A percentile compares a stretch with the other conserved stretches of the same genome.
Conservation (phyloP, 768 basidiomycete genomes). For the Megacollybia marginata region DNA sequence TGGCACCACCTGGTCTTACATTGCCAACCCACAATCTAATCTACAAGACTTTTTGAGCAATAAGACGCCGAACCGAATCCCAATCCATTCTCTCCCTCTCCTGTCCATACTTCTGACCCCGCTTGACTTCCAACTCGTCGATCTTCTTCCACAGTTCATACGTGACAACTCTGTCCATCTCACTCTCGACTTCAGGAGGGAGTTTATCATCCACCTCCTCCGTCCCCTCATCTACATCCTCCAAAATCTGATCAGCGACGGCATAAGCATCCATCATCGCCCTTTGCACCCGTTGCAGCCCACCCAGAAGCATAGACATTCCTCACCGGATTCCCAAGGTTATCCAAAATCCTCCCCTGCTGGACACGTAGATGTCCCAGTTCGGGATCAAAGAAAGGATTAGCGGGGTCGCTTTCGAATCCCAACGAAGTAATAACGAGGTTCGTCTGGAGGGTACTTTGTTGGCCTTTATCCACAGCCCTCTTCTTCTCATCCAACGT, state of each 20-base stretch:
- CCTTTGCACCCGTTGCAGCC: slow-evolving; percentile 86
- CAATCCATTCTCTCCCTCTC: background rate
- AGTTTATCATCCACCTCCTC: background rate
- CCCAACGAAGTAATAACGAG: slow-evolving; percentile 86
- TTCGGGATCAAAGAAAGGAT: slow-evolving; percentile 51
- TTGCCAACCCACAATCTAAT: no score
- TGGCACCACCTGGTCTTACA: no score
- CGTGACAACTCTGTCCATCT: background rate
- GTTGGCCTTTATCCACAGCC: slow-evolving; percentile 49
- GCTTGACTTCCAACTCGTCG: background rate
- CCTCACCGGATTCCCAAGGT: slow-evolving; percentile 29
- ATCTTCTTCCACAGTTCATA: background rate
- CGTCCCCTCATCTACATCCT: slow-evolving; percentile 34
- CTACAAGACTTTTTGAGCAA: no score
- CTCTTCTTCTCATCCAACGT: slow-evolving; percentile 39
- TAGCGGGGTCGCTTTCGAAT: slow-evolving; percentile 61
- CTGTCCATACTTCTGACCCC: background rate
- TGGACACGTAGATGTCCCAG: slow-evolving; percentile 49
- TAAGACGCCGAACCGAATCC: background rate
- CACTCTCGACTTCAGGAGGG: background rate
- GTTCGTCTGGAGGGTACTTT: slow-evolving; percentile 50
- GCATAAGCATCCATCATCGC: slow-evolving; percentile 92
- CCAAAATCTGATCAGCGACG: slow-evolving; percentile 63
- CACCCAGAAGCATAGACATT: slow-evolving; percentile 91
- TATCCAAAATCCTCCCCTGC: slow-evolving; percentile 39